A percentile compares a stretch with the other conserved stretches of the same genome.
Evolutionary conservation across 2,329 filamentous ascomycete species (phyloP).

Genomic region (Fusarium scirpi): DNA sequence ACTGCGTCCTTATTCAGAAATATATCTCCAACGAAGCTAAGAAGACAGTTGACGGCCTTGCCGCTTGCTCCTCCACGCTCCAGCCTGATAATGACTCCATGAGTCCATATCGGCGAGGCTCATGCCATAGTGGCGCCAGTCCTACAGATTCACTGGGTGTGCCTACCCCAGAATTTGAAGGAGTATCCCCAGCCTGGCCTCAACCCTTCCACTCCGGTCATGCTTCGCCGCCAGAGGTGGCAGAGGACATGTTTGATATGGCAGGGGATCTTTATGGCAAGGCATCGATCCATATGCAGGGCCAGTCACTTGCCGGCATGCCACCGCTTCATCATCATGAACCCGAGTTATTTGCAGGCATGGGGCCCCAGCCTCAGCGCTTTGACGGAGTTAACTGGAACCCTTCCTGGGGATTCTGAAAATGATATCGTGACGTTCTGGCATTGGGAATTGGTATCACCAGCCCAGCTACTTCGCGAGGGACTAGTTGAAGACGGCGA

Average conservation of each 20-base stretch:
- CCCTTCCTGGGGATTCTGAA: slow-evolving; percentile 38
- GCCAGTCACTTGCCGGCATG: slow-evolving; percentile 20
- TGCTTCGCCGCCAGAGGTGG: slow-evolving; percentile 32
- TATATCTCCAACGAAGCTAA: slow-evolving; percentile 50
- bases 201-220: slow-evolving; percentile 40
- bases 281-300: slow-evolving; percentile 25
- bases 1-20: slow-evolving; percentile 49
- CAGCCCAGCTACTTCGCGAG: background rate
- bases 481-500: background rate
- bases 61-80: slow-evolving; percentile 33
- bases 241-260: slow-evolving; percentile 44
- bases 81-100: slow-evolving; percentile 23
- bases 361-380: slow-evolving; percentile 25
- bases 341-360: slow-evolving; percentile 27
- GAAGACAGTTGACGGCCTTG: slow-evolving; percentile 46
- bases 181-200: slow-evolving; percentile 38
- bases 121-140: slow-evolving; percentile 43
- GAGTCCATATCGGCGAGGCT: slow-evolving; percentile 39
- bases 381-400: slow-evolving; percentile 31
- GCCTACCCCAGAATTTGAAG: slow-evolving; percentile 41
- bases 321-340: slow-evolving; percentile 15
- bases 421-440: background rate
- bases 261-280: slow-evolving; percentile 33
- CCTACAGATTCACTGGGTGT: slow-evolving; percentile 43
- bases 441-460: background rate